Percentiles rank a stretch among this genome's conserved stretches.
phyloP scores from a whole-genome alignment of 345 rosid species.

The Eutrema japonicum region DNA sequence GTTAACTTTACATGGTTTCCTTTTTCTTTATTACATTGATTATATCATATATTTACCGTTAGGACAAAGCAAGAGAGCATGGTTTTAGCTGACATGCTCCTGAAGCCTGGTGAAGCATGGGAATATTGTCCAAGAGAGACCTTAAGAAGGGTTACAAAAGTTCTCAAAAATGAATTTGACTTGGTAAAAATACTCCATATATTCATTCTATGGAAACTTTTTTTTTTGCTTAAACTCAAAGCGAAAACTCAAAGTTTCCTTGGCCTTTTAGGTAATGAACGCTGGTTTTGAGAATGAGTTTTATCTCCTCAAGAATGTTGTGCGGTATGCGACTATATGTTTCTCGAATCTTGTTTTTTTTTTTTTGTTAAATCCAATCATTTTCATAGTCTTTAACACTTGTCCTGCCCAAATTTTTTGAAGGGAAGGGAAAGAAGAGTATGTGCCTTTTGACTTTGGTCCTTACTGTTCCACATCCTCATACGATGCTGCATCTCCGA shows the following conservation, averaged over 20 bases:
- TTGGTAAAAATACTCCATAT: conserved; percentile 54
- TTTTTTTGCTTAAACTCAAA: background rate
- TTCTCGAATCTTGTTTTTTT: background rate
- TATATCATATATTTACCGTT: conserved; percentile 23
- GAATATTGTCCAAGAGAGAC: conserved; percentile 96
- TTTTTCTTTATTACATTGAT: background rate
- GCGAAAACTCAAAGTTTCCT: conserved; percentile 19
- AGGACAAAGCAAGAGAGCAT: conserved; percentile 83
- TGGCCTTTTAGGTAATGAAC: conserved; percentile 65
- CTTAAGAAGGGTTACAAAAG: conserved; percentile 65
- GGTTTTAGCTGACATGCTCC: conserved; percentile 93
- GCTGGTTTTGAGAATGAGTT: conserved; percentile 99
- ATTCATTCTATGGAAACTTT: background rate
- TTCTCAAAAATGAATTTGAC: conserved; percentile 81
- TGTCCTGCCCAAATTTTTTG: background rate
- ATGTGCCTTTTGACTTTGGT: conserved; percentile 74
- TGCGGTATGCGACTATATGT: conserved; percentile 49
- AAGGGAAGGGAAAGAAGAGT: conserved; percentile 87
- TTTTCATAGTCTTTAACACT: background rate
- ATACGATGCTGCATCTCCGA: conserved; percentile 65
- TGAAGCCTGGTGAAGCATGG: conserved; percentile 87
- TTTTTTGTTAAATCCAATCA: background rate
- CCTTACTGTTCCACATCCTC: conserved; percentile 81
- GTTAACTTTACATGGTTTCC: background rate
- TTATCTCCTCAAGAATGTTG: conserved; percentile 68